phyloP scores from a whole-genome alignment of 495 filamentous ascomycete species.

The Haplographium delicatum region DNA sequence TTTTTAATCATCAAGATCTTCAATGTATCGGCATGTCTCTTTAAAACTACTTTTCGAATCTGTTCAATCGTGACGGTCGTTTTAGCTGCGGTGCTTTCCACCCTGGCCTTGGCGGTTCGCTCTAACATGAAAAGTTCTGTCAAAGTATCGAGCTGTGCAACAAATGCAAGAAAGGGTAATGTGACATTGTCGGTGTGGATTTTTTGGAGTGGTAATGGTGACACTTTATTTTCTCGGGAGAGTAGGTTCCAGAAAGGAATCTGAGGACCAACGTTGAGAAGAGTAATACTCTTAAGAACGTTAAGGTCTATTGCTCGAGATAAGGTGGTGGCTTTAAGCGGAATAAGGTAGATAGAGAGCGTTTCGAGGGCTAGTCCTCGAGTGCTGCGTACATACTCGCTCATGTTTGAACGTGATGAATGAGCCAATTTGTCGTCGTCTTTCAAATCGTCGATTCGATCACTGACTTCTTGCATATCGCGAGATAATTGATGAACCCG shows the following conservation, averaged over 20 bases:
- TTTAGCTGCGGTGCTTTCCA: constrained; percentile 41
- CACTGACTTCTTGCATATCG: constrained; percentile 6
- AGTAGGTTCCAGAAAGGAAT: constrained; percentile 50
- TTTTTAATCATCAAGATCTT: constrained; percentile 46
- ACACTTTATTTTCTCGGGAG: constrained; percentile 41
- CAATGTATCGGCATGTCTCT: constrained; percentile 39
- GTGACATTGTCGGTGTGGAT: constrained; percentile 59
- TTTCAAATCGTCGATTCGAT: constrained; percentile 2
- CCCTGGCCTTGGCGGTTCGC: constrained; percentile 40
- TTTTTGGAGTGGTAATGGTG: constrained; percentile 44
- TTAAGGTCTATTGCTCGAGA: constrained; percentile 47
- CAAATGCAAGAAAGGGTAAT: constrained; percentile 41
- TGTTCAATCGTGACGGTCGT: constrained; percentile 43
- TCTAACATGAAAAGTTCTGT: constrained; percentile 56
- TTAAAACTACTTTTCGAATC: constrained; percentile 45
- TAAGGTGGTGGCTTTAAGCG: constrained; percentile 48
- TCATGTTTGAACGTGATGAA: constrained; percentile 23
- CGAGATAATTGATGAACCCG: neutral
- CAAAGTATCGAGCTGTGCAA: constrained; percentile 43
- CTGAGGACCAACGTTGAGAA: constrained; percentile 58
- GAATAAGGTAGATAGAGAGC: constrained; percentile 52
- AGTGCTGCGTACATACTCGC: constrained; percentile 46
- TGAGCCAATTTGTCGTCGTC: neutral
- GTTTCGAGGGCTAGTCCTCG: constrained; percentile 48
- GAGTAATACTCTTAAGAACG: constrained; percentile 44